Evolutionary conservation across 768 basidiomycete genomes (phyloP), one percentile per base, ranked within the genome.

Genomic region (Tylopilus rubrobrunneus): DNA sequence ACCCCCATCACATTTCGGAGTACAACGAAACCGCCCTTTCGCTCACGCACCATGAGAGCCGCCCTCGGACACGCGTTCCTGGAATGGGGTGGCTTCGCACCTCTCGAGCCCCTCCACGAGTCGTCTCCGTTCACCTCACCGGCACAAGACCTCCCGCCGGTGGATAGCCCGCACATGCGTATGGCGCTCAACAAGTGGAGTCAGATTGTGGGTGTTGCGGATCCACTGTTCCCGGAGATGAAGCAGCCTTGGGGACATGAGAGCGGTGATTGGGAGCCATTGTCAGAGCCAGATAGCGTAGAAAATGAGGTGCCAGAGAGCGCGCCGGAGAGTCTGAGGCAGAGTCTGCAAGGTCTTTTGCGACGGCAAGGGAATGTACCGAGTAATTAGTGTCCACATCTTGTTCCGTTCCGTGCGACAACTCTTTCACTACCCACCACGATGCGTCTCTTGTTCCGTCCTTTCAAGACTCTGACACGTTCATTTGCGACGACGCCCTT

Each of bases 161-260:
- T 59, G 42, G 68, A 69, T 39, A 65, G 45, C 56, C 51, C 53
- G 34, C 51, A 65, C 23, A 70, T 70, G 70, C 70, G 69, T 1
- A 56, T 69, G 49, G 58, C 67, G 12, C 39, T 70, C n/a, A 65
- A 70, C 19, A 70, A 70, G 29, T 70, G 69, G 69, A 68, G 69
- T 34, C 69, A 70, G 43, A 69, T 70, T 46, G 56, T 71, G 33
- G 64, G 58, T 21, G 53, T 68, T 19, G 58, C 68, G 31, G 68
- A 70, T 44, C 68, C 70, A 7, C 54, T 64, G 33, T 71, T 70
- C 44, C 62, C 70, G 52, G 66, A 68, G 34, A 70, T 68, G 68
- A 51, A 39, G 39, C 49, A 49, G 7, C 41, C 40, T 25, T 41
- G 36, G 27, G 41, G 49, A 23, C 11, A 51, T 40, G 28, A n/a